Base-by-base conservation (phyloP, 208 protist genomes). In the Vickermania spadyakhi region DNA sequence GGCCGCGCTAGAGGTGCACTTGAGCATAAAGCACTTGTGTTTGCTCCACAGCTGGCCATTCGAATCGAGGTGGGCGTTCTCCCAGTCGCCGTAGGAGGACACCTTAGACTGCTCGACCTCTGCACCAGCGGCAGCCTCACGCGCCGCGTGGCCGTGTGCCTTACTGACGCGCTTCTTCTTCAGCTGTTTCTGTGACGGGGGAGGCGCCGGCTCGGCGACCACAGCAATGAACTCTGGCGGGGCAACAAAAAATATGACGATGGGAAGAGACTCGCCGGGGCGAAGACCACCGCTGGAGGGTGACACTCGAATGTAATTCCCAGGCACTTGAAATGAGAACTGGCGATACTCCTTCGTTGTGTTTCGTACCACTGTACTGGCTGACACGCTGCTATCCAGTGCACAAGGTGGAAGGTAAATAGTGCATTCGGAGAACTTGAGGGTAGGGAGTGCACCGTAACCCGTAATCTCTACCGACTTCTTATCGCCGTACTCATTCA, bases 401-500 rank as follows among this genome's bases (percentile, higher is more conserved):
- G 72, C n/a, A 56, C 77, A 84, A 2, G 69, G 51, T 0, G 77
- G 66, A 49, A 84, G 54, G 31, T 29, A 25, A 23, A 84, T 36
- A 54, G 54, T 64, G 23, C 64, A 57, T n/a, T 69, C 75, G 0
- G 56, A 72, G 52, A 84, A 79, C 14, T 56, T 29, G 25, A 79
- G 23, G n/a, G 0, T 4, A 5, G 65, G 62, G 25, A 50, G 30
- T 42, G 52, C n/a, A 28, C 72, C 77, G 58, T 22, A 63, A 27
- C 72, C 77, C 1, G 54, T 66, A 18, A 84, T 13, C 18, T 67
- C 49, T 2, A 84, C 29, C 28, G 29, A 62, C 21, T 56, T 42
- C 45, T 68, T 69, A 64, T 76, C 73, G 11, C 72, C 68, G 51
- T 77, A 79, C 53, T 84, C 77, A 60, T 79, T 79, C 23, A 28